Conservation (phyloP, 306 rosid genomes). For the Fragaria ananassa region DNA sequence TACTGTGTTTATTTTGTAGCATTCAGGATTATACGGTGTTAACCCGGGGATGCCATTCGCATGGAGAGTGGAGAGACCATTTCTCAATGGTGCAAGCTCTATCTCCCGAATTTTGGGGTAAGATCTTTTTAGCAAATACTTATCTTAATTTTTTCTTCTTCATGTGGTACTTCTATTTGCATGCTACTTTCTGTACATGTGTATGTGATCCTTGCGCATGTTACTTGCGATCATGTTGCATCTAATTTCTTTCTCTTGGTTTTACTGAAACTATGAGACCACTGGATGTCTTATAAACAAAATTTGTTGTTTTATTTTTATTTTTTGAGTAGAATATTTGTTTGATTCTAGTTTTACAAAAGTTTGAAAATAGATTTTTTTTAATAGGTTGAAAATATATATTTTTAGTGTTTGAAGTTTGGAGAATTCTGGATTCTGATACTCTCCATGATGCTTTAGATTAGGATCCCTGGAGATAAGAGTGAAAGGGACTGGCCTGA, state of each 20-base stretch:
- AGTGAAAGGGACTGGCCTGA: constrained; percentile 84
- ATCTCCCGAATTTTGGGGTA: constrained; percentile 55
- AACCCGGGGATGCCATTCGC: constrained; percentile 49
- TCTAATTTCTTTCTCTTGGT: background rate
- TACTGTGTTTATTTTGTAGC: constrained; percentile 44
- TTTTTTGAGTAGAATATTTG: background rate
- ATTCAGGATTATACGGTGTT: constrained; percentile 49
- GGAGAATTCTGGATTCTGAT: constrained; percentile 70
- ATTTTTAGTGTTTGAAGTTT: constrained; percentile 47
- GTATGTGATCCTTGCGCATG: background rate
- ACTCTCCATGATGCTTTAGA: constrained; percentile 77
- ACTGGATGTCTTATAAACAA: background rate
- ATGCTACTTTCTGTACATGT: background rate
- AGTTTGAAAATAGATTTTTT: background rate
- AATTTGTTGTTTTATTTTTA: background rate
- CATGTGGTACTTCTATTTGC: background rate
- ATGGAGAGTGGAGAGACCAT: constrained; percentile 66
- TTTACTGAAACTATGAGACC: constrained; percentile 3
- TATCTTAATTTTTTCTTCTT: constrained; percentile 6
- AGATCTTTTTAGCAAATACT: constrained; percentile 28
- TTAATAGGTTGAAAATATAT: background rate
- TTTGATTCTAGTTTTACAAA: background rate
- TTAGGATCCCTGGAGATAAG: constrained; percentile 64
- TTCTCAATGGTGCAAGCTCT: constrained; percentile 50
- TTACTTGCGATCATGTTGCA: background rate